Evolutionary conservation across 495 filamentous ascomycete species (phyloP), one percentile per base, ranked within the genome.

Genomic region (Chaetomium tenue): DNA sequence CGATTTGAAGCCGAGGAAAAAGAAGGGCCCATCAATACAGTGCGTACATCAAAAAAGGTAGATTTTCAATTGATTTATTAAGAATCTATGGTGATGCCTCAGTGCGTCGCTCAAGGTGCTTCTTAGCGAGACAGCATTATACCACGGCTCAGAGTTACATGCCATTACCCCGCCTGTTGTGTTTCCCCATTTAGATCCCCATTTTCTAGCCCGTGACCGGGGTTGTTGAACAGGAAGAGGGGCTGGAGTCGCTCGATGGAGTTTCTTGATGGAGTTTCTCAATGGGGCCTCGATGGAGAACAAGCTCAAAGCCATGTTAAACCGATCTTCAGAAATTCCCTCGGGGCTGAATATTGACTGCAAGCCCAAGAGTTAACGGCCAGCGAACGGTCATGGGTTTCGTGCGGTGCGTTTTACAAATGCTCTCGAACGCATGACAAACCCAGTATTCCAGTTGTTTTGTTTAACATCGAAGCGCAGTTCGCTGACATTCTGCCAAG

Each of bases 91-190:
- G 40, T 44, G 40, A 4, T 44, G 40, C 13, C 40, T 18, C 13
- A 2, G 18, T 44, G 2, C 13, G 11, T 44, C 3, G 40, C 16
- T 44, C 13, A 44, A 44, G 40, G 5, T 18, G 40, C 40, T 16
- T 18, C 40, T 44, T 44, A 44, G 40, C 40, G 40, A 44, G 33
- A 5, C 40, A 44, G 40, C 13, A 16, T 44, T 18, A 15, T 44
- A 18, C 40, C 40, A 18, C 15, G 40, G 40, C 40, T 44, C 18
- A 15, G 13, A 44, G 40, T 44, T 44, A 18, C 40, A 54, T 33
- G 51, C 16, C 26, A 22, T 55, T 67, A 71, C 70, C 70, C 70
- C 67, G 65, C 69, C 67, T 72, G 62, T 63, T 54, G 70, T 68
- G 67, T 65, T 65, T 64, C 68, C 61, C 58, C 63, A 63, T 58